phyloP scores from a whole-genome alignment of 495 filamentous ascomycete genomes.

The Bacidia gigantensis region DNA sequence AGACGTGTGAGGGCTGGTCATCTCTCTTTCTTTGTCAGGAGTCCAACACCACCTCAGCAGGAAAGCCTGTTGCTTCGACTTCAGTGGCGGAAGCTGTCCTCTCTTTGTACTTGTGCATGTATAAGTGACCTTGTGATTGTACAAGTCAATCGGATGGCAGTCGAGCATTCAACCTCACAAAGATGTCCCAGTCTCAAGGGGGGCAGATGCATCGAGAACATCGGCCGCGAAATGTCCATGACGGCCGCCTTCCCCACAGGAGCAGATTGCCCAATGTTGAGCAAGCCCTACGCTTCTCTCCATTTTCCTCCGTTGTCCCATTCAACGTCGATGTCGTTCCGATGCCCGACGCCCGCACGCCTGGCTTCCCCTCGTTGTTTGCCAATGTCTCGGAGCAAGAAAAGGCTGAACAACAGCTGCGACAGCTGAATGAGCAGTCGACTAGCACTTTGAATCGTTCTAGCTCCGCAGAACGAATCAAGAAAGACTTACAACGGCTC shows the following conservation, averaged over 20 bases:
- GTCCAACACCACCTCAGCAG: no score
- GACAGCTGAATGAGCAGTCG: slow-evolving; percentile 38
- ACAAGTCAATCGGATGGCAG: no score
- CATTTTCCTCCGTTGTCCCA: slow-evolving; percentile 76
- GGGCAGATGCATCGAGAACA: not conserved
- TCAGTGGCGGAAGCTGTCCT: no score
- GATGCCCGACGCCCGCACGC: slow-evolving; percentile 44
- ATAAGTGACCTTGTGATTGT: no score
- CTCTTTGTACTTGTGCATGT: no score
- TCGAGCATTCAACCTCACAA: not conserved
- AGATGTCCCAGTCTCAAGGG: not conserved
- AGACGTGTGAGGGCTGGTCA: no score
- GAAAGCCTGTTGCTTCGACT: no score
- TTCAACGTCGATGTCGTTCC: slow-evolving; percentile 61
- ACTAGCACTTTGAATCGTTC: slow-evolving; percentile 17
- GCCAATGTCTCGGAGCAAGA: slow-evolving; percentile 24
- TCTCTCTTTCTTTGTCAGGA: no score
- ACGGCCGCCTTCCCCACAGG: not conserved
- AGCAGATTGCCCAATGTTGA: slow-evolving; percentile 47
- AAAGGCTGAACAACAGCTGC: slow-evolving; percentile 28
- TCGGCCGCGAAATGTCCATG: not conserved
- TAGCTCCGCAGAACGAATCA: slow-evolving; percentile 24
- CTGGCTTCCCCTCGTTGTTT: slow-evolving; percentile 34
- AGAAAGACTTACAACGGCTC: slow-evolving; percentile 56
- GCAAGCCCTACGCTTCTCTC: slow-evolving; percentile 82